phyloP scores from a whole-genome alignment of 352 stramenopile genomes.

The Phytophthora chlamydospora region DNA sequence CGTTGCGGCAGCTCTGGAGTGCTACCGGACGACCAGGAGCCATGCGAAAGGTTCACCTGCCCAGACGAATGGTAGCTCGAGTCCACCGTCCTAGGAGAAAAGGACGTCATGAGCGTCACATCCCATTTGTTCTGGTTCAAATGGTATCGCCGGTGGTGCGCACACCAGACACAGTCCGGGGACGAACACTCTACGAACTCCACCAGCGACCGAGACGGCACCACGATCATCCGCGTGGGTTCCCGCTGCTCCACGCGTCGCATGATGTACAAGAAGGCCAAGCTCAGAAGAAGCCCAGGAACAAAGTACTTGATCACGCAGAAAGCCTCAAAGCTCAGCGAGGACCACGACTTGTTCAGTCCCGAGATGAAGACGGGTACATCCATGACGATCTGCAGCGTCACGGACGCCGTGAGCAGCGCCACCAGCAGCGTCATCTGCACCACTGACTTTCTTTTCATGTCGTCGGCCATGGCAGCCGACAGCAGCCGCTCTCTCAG shows the following conservation, averaged over 20 bases:
- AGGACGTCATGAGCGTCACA: slow-evolving; percentile 55
- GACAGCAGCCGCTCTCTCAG: slow-evolving; percentile 54
- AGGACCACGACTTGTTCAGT: slow-evolving; percentile 29
- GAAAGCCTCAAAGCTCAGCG: slow-evolving; percentile 44
- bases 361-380: slow-evolving; percentile 43
- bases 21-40: slow-evolving; percentile 44
- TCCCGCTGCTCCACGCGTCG: slow-evolving; percentile 69
- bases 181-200: slow-evolving; percentile 80
- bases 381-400: slow-evolving; percentile 64
- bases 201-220: slow-evolving; percentile 56
- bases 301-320: slow-evolving; percentile 64
- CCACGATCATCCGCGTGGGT: slow-evolving; percentile 53
- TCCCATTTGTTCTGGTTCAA: slow-evolving; percentile 68
- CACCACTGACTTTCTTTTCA: slow-evolving; percentile 76
- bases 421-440: slow-evolving; percentile 73
- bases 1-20: slow-evolving; percentile 26
- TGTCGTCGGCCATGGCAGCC: slow-evolving; percentile 73
- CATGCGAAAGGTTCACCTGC: slow-evolving; percentile 44
- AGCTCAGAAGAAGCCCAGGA: slow-evolving; percentile 56
- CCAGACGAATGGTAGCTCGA: slow-evolving; percentile 63
- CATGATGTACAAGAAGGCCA: slow-evolving; percentile 79
- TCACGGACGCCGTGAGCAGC: slow-evolving; percentile 46
- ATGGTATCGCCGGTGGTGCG: slow-evolving; percentile 70
- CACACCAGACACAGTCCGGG: slow-evolving; percentile 73
- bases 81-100: slow-evolving; percentile 64